These are phyloP conservation scores for Pichia sp. DNA, from an alignment of 1,139 yeast genomes.

Conservation along the genomic window DNA sequence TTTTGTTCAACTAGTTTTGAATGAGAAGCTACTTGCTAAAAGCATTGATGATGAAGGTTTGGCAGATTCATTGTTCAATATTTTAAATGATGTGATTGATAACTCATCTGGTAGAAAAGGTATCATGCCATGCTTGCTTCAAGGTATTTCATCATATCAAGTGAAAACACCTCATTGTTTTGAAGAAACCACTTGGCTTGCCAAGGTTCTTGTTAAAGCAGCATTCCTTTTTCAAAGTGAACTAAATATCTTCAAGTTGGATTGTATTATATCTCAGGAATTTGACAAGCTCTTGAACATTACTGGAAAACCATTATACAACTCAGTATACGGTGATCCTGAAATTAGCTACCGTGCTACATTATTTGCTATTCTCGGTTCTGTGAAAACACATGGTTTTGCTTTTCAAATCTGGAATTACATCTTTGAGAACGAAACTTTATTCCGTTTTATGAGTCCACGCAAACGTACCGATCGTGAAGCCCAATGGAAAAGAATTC, in stretches of 20 bases:
- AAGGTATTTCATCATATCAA: constrained; percentile 38
- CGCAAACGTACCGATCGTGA: constrained; percentile 52
- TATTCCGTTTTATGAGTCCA: constrained; percentile 41
- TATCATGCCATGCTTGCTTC: constrained; percentile 53
- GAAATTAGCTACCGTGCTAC: constrained; percentile 53
- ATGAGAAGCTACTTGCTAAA: constrained; percentile 27
- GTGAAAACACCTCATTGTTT: constrained; percentile 28
- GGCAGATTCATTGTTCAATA: constrained; percentile 29
- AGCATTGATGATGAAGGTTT: constrained; percentile 27
- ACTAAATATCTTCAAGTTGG: constrained; percentile 53
- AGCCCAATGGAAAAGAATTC: constrained; percentile 62
- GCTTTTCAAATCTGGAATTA: constrained; percentile 36
- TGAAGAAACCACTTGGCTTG: constrained; percentile 45
- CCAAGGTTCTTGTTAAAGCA: constrained; percentile 41
- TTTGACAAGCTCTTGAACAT: constrained; percentile 37
- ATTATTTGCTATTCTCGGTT: constrained; percentile 39
- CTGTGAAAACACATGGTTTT: constrained; percentile 30
- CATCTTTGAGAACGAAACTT: constrained; percentile 36
- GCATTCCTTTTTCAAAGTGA: constrained; percentile 47
- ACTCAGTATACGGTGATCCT: constrained; percentile 46
- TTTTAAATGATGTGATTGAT: constrained; percentile 40
- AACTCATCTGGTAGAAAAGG: constrained; percentile 61
- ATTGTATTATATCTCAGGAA: constrained; percentile 45
- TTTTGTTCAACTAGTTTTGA: constrained; percentile 43
- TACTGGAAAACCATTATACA: constrained; percentile 35